Evolutionary conservation across 345 rosid species (phyloP).

Genomic region (Lumnitzera racemosa): DNA sequence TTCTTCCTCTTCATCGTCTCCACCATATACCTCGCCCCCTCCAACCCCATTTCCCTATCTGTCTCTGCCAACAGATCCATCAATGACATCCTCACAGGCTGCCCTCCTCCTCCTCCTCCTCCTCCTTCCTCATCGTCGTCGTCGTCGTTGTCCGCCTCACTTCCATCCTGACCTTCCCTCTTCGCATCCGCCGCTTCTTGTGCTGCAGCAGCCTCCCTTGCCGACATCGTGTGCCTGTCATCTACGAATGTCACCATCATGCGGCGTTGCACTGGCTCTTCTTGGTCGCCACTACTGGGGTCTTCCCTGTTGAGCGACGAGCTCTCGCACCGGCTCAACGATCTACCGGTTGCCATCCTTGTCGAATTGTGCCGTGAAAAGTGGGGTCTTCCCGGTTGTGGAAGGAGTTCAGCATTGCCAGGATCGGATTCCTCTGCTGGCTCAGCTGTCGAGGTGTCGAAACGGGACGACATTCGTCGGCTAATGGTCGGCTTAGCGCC

Average conservation of each 20-base stretch:
- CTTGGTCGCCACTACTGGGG: constrained; percentile 16
- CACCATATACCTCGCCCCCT: constrained; percentile 53
- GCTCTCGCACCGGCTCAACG: constrained; percentile 3
- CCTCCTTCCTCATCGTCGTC: constrained; percentile 1
- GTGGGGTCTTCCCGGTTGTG: constrained; percentile 39
- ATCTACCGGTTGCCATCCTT: constrained; percentile 13
- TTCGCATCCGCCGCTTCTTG: constrained; percentile 23
- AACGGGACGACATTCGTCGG: constrained; percentile 42
- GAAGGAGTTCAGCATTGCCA: constrained; percentile 17
- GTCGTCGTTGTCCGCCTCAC: constrained; percentile 1
- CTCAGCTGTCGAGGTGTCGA: constrained; percentile 7
- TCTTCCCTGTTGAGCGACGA: constrained; percentile 22
- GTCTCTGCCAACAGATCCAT: constrained; percentile 85
- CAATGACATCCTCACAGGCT: constrained; percentile 65
- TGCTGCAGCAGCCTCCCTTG: constrained; percentile 59
- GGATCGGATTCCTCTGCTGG: constrained; percentile 6
- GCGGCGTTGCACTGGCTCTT: too few relatives aligned
- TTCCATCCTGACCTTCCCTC: constrained; percentile 10
- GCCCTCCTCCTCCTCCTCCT: constrained; percentile 12
- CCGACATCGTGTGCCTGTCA: constrained; percentile 53
- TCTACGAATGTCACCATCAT: constrained; percentile 23
- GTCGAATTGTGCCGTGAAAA: constrained; percentile 49
- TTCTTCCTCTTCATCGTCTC: constrained; percentile 20
- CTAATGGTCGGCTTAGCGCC: constrained; percentile 33
- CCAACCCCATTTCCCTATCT: constrained; percentile 68